These are phyloP conservation scores for Rhinocladiella similis DNA, from an alignment of 2,329 filamentous ascomycete species.

Conservation along the genomic window DNA sequence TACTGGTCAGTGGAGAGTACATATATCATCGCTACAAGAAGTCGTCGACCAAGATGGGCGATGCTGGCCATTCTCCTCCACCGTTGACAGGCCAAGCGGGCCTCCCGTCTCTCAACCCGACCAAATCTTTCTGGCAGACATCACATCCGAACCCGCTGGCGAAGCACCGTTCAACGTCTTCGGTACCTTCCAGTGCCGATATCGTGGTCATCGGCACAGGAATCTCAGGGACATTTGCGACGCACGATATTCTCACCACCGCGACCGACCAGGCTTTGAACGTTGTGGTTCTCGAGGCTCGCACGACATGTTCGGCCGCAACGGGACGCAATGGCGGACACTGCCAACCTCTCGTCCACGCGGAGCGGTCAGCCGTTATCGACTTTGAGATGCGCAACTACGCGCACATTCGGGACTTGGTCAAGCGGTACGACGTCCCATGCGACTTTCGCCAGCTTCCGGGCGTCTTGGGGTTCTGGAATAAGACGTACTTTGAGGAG, in stretches of 20 bases:
- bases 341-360: constrained; percentile 41
- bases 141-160: constrained; percentile 15
- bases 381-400: constrained; percentile 12
- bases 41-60: constrained; percentile 10
- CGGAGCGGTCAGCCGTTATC: constrained; percentile 2
- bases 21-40: too few species aligned
- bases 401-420: constrained; percentile 7
- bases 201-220: constrained; percentile 42
- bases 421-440: not conserved
- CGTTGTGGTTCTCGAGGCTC: constrained; percentile 41
- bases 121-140: constrained; percentile 26
- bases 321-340: constrained; percentile 48
- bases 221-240: constrained; percentile 39
- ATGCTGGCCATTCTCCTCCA: constrained; percentile 1
- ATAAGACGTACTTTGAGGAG: constrained; percentile 20
- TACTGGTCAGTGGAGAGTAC: too few species aligned
- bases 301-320: constrained; percentile 43
- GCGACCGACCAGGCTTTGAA: constrained; percentile 9
- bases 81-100: constrained; percentile 5
- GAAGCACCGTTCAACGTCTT: constrained; percentile 19
- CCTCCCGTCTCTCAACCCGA: constrained; percentile 17
- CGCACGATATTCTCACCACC: constrained; percentile 31
- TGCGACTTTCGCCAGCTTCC: constrained; percentile 20
- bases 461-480: constrained; percentile 20
- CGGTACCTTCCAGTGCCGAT: constrained; percentile 32